Evolutionary conservation across 164 flowering plant genomes (phyloP).

Genomic region (Santalum album): DNA sequence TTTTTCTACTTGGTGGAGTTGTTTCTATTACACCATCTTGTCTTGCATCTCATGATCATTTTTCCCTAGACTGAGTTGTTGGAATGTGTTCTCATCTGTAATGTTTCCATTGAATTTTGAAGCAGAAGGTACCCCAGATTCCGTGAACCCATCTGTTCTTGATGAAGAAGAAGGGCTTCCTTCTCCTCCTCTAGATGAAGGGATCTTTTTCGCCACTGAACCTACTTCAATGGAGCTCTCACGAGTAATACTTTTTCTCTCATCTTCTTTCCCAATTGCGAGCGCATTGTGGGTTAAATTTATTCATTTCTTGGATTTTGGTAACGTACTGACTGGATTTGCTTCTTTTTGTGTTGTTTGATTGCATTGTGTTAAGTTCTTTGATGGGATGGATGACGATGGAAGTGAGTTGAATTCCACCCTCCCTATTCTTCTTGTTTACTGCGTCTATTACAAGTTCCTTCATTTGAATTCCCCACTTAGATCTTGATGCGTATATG

Average conservation of each 20-base stretch:
- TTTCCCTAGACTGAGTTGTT: no score
- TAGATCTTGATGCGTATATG: slow-evolving; percentile 14
- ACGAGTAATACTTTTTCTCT: slow-evolving; percentile 30
- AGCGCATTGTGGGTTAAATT: neutral
- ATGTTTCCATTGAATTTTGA: neutral
- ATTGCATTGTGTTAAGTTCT: slow-evolving; percentile 44
- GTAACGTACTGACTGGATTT: slow-evolving; percentile 21
- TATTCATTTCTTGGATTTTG: neutral
- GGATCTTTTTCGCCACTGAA: slow-evolving; percentile 51
- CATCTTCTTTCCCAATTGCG: slow-evolving; percentile 2
- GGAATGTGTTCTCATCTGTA: neutral
- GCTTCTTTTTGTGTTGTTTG: slow-evolving; percentile 6
- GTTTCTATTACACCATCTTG: no score
- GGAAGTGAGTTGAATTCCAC: slow-evolving; percentile 68
- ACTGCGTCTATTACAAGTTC: slow-evolving; percentile 20
- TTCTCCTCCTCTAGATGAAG: slow-evolving; percentile 88
- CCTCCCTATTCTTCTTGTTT: slow-evolving; percentile 6
- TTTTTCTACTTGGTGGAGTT: no score
- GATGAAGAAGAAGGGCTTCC: slow-evolving; percentile 82
- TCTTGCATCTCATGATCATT: neutral
- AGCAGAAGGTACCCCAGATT: slow-evolving; percentile 65
- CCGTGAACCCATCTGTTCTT: slow-evolving; percentile 60
- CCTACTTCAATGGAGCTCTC: slow-evolving; percentile 57
- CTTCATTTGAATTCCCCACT: slow-evolving; percentile 25
- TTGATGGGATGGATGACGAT: slow-evolving; percentile 92